Evolutionary conservation across 2,329 filamentous ascomycete species (phyloP).

Genomic region (Knufia fluminis): DNA sequence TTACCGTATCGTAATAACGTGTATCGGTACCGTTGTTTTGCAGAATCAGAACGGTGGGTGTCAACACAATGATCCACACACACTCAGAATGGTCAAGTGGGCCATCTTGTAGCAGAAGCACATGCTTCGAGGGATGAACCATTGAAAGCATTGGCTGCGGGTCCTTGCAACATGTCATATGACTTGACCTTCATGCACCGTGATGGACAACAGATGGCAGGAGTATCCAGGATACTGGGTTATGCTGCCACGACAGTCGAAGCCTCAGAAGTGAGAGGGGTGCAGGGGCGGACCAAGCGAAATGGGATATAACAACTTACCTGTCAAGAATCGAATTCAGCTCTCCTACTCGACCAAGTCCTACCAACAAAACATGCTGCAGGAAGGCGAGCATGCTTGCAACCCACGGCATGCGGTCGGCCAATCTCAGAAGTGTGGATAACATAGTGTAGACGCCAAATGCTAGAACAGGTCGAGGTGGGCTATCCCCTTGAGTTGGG

Average conservation of each 20-base stretch:
- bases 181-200: slow-evolving; percentile 18
- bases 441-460: slow-evolving; percentile 71
- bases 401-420: slow-evolving; percentile 84
- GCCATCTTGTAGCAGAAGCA: background rate
- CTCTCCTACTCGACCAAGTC: slow-evolving; percentile 65
- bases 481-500: slow-evolving; percentile 23
- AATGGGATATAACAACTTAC: slow-evolving; percentile 51
- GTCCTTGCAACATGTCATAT: slow-evolving; percentile 16
- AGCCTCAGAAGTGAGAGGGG: slow-evolving; percentile 8
- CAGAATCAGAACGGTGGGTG: background rate
- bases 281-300: slow-evolving; percentile 11
- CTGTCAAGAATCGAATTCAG: slow-evolving; percentile 76
- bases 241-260: background rate
- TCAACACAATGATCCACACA: background rate
- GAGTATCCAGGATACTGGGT: background rate
- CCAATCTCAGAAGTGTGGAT: slow-evolving; percentile 63
- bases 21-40: background rate
- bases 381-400: slow-evolving; percentile 63
- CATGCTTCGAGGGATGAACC: background rate
- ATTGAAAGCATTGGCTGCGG: slow-evolving; percentile 9
- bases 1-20: slow-evolving; percentile 7
- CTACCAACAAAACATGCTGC: slow-evolving; percentile 63
- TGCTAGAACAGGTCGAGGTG: slow-evolving; percentile 55
- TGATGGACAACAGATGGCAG: background rate
- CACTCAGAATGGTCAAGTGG: background rate